Evolutionary conservation across 768 basidiomycete genomes (phyloP).

Genomic region (Trametes meyenii): DNA sequence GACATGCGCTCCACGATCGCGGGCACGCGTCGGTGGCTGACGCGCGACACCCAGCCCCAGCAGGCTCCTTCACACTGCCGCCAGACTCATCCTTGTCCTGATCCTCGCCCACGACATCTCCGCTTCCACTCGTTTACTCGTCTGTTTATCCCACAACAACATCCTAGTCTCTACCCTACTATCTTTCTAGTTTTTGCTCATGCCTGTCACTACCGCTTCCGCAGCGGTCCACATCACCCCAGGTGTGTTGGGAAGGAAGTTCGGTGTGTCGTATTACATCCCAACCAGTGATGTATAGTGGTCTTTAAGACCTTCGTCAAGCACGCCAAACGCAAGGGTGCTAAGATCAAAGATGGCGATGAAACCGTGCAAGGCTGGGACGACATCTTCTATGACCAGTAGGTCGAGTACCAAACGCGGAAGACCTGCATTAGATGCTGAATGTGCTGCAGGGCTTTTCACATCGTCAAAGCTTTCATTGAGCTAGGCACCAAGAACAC

Average conservation of each 20-base stretch:
- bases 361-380: slow-evolving; percentile 49
- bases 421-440: neutral
- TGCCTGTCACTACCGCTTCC: slow-evolving; percentile 58
- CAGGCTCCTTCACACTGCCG: neutral
- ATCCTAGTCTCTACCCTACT: neutral
- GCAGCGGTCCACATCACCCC: slow-evolving; percentile 58
- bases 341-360: slow-evolving; percentile 40
- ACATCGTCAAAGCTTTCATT: slow-evolving; percentile 74
- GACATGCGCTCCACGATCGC: slow-evolving; percentile 20
- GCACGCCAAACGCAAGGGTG: slow-evolving; percentile 49
- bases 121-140: neutral
- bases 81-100: neutral
- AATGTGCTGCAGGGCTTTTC: slow-evolving; percentile 52
- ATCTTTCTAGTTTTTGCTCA: slow-evolving; percentile 22
- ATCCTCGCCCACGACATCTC: neutral
- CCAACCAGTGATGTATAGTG: slow-evolving; percentile 36
- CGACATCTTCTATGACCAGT: slow-evolving; percentile 75
- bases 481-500: slow-evolving; percentile 66
- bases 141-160: neutral
- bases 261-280: neutral
- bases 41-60: neutral
- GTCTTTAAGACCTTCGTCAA: slow-evolving; percentile 55
- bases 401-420: slow-evolving; percentile 23
- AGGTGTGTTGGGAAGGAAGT: slow-evolving; percentile 34
- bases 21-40: slow-evolving; percentile 20